Evolutionary conservation across 495 filamentous ascomycete species (phyloP).

Genomic region (Immersiella caudata): DNA sequence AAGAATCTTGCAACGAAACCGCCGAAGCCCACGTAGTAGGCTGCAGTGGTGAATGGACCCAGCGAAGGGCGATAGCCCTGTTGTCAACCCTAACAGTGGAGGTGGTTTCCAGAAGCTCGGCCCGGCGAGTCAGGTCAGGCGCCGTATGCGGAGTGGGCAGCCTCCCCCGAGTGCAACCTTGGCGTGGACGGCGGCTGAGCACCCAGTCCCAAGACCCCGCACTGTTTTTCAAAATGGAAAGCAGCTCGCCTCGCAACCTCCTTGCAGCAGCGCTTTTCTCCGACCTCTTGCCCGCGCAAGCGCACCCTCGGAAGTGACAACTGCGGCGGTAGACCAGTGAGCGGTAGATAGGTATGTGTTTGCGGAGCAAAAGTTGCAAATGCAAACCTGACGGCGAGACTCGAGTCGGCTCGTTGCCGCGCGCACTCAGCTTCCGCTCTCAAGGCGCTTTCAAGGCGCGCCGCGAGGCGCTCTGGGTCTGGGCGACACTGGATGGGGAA

Average conservation of each 20-base stretch:
- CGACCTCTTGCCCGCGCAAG: not conserved
- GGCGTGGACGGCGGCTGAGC: slow-evolving; percentile 1
- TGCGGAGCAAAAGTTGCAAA: not conserved
- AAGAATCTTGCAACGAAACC: too few relatives aligned
- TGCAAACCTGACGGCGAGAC: not conserved
- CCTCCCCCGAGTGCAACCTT: slow-evolving; percentile 8
- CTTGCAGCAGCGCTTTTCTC: not conserved
- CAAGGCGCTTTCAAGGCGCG: not conserved
- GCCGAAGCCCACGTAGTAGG: too few relatives aligned
- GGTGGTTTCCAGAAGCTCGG: not conserved
- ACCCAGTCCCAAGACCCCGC: not conserved
- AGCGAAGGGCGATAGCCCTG: not conserved
- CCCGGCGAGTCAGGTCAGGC: not conserved
- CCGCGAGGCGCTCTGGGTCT: not conserved
- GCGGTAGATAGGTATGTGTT: too few relatives aligned
- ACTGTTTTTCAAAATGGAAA: slow-evolving; percentile 2
- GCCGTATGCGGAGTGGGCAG: not conserved
- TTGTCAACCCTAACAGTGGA: not conserved
- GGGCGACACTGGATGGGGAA: not conserved
- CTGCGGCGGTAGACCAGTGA: not conserved
- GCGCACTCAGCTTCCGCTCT: not conserved
- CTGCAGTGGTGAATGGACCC: not conserved
- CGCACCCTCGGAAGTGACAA: not conserved
- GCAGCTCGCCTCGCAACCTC: slow-evolving; percentile 8
- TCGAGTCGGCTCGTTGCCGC: not conserved